phyloP scores from a whole-genome alignment of 352 stramenopile genomes.

The Blastocystis sp. region DNA sequence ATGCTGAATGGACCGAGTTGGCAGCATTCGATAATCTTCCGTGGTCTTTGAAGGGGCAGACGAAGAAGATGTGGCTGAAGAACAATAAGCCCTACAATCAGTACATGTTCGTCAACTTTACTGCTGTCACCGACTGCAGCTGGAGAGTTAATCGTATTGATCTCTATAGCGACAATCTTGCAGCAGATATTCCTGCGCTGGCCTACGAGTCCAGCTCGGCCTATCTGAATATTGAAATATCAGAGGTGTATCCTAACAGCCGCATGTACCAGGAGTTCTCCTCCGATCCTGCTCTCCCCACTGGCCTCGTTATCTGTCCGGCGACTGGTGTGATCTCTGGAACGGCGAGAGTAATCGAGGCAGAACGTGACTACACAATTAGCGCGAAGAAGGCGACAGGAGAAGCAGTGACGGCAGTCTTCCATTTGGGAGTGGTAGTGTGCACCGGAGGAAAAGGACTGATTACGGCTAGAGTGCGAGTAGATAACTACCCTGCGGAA shows the following conservation, averaged over 20 bases:
- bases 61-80: background rate
- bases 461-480: background rate
- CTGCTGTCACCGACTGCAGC: background rate
- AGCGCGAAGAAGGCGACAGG: constrained; percentile 19
- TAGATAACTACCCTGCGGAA: background rate
- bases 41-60: background rate
- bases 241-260: background rate
- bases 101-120: background rate
- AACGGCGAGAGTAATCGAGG: background rate
- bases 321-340: background rate
- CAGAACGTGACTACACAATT: background rate
- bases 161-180: background rate
- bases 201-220: background rate
- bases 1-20: background rate
- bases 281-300: background rate
- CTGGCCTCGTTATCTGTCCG: background rate
- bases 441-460: background rate
- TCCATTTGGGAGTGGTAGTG: constrained; percentile 11
- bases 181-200: background rate
- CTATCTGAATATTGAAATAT: constrained; percentile 16
- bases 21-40: background rate
- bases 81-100: constrained; percentile 11
- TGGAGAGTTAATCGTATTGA: background rate
- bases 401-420: background rate
- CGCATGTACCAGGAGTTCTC: constrained; percentile 25